Conservation (phyloP, 1,139 yeast species). For the Yamadazyma buinensis region DNA sequence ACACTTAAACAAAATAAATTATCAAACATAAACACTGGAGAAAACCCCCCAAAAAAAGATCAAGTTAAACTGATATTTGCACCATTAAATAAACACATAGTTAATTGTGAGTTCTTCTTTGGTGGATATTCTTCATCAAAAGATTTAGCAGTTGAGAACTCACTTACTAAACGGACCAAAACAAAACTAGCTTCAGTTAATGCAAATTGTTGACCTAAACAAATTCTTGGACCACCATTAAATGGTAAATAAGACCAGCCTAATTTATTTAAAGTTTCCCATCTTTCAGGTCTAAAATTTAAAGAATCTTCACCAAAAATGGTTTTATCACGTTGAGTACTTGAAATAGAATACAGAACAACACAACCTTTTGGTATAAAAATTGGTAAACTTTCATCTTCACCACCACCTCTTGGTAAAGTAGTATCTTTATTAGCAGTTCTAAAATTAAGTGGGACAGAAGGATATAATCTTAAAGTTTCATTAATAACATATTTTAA, state of each 20-base stretch:
- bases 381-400: constrained; percentile 38
- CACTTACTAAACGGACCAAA: constrained; percentile 37
- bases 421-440: constrained; percentile 42
- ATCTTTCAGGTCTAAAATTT: constrained; percentile 47
- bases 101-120: constrained; percentile 26
- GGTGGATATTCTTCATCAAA: constrained; percentile 28
- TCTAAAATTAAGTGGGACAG: constrained; percentile 49
- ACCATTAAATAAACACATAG: constrained; percentile 26
- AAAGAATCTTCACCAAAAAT: constrained; percentile 46
- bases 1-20: no score
- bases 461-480: constrained; percentile 48
- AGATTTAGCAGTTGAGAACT: no score
- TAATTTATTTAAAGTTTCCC: constrained; percentile 35
- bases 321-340: constrained; percentile 36
- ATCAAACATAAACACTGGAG: no score
- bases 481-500: constrained; percentile 48
- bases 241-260: constrained; percentile 55
- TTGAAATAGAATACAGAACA: constrained; percentile 37
- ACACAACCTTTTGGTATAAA: constrained; percentile 39
- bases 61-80: no score
- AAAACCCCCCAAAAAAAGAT: no score
- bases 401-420: constrained; percentile 54
- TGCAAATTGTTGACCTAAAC: constrained; percentile 59
- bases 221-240: constrained; percentile 61
- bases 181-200: constrained; percentile 53